A percentile compares a stretch with the other conserved stretches of the same genome.
Conservation (phyloP, 2,329 filamentous ascomycete species). For the Aspergillus fischeri region DNA sequence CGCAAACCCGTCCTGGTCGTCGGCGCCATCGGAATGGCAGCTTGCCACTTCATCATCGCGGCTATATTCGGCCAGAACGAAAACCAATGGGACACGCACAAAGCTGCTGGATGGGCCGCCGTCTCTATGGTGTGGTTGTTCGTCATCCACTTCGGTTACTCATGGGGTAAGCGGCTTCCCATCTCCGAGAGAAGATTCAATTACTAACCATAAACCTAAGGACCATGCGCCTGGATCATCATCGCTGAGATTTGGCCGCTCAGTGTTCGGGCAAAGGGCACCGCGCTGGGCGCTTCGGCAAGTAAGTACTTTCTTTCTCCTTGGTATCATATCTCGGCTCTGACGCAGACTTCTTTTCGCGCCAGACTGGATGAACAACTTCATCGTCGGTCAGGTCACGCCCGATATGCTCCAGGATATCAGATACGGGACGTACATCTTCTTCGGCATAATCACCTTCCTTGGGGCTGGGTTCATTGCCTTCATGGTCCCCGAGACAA, state of each 20-base stretch:
- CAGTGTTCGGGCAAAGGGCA: slow-evolving; percentile 65
- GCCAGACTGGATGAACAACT: slow-evolving; percentile 50
- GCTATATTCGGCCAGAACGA: slow-evolving; percentile 61
- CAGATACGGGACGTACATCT: slow-evolving; percentile 66
- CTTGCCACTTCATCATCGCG: slow-evolving; percentile 65
- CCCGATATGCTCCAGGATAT: slow-evolving; percentile 63
- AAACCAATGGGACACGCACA: slow-evolving; percentile 53
- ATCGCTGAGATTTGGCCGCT: slow-evolving; percentile 72
- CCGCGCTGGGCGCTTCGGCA: slow-evolving; percentile 62
- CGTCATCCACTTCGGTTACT: slow-evolving; percentile 67
- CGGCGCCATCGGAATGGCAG: slow-evolving; percentile 63
- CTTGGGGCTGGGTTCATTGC: slow-evolving; percentile 55
- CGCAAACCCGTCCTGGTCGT: slow-evolving; percentile 28
- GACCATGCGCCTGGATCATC: slow-evolving; percentile 67
- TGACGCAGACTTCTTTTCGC: background rate
- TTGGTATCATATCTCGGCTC: slow-evolving; percentile 7
- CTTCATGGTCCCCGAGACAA: slow-evolving; percentile 52
- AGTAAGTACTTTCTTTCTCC: slow-evolving; percentile 27
- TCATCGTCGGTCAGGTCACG: slow-evolving; percentile 65
- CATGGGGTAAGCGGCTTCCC: slow-evolving; percentile 50
- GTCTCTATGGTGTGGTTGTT: slow-evolving; percentile 60
- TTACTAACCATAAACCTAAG: background rate
- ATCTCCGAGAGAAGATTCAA: background rate
- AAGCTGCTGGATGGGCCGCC: slow-evolving; percentile 63
- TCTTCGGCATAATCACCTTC: slow-evolving; percentile 64